Evolutionary conservation across 352 stramenopile genomes (phyloP), one percentile per base, ranked within the genome.

Genomic region (Peronospora tabacina): DNA sequence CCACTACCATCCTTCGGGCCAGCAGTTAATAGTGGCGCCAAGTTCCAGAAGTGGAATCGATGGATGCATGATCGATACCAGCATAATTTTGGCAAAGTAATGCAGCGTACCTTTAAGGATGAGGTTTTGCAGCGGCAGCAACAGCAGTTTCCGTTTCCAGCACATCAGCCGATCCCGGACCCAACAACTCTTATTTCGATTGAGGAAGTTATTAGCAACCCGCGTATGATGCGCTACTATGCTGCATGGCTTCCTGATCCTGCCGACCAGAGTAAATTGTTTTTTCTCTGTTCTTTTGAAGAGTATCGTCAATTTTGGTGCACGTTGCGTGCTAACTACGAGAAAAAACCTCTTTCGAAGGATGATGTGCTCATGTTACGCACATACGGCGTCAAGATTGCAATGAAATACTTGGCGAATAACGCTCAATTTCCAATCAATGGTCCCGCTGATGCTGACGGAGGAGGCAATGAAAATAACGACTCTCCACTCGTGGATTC

Each of bases 321-420:
- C 45, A 84, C 75, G 7, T 58, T 86, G 42, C 75, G 72, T 7
- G 64, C 68, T 6, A 85, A 83, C n/a, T 82, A 85, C 48, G 61
- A 78, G 49, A 61, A 71, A 44, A 75, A 74, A 11, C 56, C 71
- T 7, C 86, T 89, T 46, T 78, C 61, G n/a, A 90, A 93, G 46
- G 82, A 93, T 52, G 79, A 90, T 38, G 77, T 86, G 41, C 66
- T 87, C 46, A 82, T 90, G 68, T 44, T 93, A 36, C 75, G 79
- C 32, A 91, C 80, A 2, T 93, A 91, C 40, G 82, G 82, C 30
- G 78, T 90, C 11, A 93, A 93, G 61, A 91, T 93, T 43, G 75
- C 78, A 4, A 85, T 84, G 56, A 93, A 93, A 50, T 93, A 93
- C 40, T 47, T 93, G 7, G 67, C 79, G 7, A 82, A 85, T 26